These are phyloP conservation scores for Oryza meyeriana DNA, from an alignment of 176 grass and related monocot genomes.

Conservation along the genomic window DNA sequence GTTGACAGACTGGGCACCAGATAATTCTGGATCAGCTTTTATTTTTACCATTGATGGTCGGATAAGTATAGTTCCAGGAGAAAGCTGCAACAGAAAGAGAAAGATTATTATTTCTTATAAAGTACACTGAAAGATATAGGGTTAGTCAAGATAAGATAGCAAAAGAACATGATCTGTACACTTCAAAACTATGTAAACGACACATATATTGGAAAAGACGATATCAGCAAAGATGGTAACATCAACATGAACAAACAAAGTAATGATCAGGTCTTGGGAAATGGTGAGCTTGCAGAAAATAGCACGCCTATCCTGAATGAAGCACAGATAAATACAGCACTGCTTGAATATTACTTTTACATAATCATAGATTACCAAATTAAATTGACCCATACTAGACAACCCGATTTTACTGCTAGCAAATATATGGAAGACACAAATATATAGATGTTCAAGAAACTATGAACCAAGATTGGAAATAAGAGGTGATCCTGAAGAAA, in stretches of 20 bases:
- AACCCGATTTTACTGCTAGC: not conserved
- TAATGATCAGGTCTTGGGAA: not conserved
- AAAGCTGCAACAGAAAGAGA: slow-evolving; percentile 66
- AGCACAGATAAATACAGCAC: not conserved
- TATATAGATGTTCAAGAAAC: not conserved
- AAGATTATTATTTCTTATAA: not conserved
- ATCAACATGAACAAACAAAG: slow-evolving; percentile 22
- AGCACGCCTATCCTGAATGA: not conserved
- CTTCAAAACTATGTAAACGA: not conserved
- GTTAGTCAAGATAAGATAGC: not conserved
- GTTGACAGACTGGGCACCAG: slow-evolving; percentile 35
- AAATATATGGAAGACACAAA: not conserved
- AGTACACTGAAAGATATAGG: slow-evolving; percentile 17
- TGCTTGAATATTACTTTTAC: not conserved
- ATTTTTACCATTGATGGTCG: slow-evolving; percentile 73
- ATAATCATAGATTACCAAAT: not conserved
- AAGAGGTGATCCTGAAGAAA: not conserved
- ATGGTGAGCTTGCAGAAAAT: not conserved
- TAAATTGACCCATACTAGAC: not conserved
- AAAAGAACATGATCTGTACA: not conserved
- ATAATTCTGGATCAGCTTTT: slow-evolving; percentile 32
- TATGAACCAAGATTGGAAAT: not conserved
- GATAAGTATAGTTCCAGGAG: slow-evolving; percentile 43
- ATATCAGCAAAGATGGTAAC: not conserved
- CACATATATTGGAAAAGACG: not conserved